Evolutionary conservation across 495 filamentous ascomycete genomes (phyloP).

Genomic region (Penicillium manginii): DNA sequence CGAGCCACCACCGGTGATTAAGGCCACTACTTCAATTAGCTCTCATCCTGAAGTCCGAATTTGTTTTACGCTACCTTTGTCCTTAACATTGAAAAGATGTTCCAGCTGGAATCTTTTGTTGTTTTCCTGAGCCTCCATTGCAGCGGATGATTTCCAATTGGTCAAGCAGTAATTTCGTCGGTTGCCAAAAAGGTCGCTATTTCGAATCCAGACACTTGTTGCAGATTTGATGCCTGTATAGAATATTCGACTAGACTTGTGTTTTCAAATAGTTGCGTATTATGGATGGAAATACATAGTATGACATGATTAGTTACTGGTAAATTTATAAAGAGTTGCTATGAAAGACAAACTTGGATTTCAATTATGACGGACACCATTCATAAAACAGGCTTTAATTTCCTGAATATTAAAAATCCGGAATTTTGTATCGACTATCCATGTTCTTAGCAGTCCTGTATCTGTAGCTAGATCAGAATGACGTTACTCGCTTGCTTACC

Average conservation of each 20-base stretch:
- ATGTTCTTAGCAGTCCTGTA: not conserved
- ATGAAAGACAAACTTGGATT: no score
- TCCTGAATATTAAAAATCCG: not conserved
- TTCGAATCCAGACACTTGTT: not conserved
- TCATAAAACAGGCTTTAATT: not conserved
- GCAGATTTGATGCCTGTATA: no score
- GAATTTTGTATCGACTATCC: not conserved
- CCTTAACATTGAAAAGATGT: conserved; percentile 60
- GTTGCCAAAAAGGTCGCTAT: not conserved
- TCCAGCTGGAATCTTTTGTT: conserved; percentile 54
- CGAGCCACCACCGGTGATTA: conserved; percentile 59
- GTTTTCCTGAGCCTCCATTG: conserved; percentile 34
- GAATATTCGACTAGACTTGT: no score
- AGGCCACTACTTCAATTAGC: conserved; percentile 43
- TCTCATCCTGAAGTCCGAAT: not conserved
- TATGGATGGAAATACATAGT: not conserved
- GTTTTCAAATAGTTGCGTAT: not conserved
- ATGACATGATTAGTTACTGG: no score
- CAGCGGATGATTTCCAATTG: not conserved
- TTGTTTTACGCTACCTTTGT: conserved; percentile 34
- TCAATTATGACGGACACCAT: no score
- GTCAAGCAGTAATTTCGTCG: not conserved
- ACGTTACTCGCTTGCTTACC: conserved; percentile 3
- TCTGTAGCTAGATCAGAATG: conserved; percentile 12
- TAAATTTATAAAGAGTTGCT: no score